Evolutionary conservation across 164 flowering plant genomes (phyloP), one percentile per base, ranked within the genome.

Genomic region (Berberis thunbergii): DNA sequence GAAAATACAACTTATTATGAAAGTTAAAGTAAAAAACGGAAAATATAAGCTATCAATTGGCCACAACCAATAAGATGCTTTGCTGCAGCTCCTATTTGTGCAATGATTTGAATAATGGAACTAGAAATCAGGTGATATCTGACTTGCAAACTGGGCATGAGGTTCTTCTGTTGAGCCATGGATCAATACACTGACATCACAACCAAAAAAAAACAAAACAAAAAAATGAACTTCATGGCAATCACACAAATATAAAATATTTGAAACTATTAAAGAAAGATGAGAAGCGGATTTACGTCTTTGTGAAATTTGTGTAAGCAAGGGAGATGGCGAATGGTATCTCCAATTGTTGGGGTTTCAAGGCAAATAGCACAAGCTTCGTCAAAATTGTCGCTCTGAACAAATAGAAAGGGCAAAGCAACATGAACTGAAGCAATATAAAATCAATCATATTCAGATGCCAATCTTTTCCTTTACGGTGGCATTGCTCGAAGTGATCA

Each of bases 231-330:
- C 39, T 2, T 2, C 46, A 45, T 54, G 2, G 10, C 39, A 62
- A 26, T 26, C 26, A 26, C 26, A 41, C 42, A 46, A 57, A 60
- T 4, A 6, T 39, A 2, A 39, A 11, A 11, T 2, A 8, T 12
- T 1, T 7, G n/a, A 12, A n/a, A n/a, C 45, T 45, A 41, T 38
- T 7, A 4, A 61, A 52, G 3, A 4, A 48, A 68, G 39, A 41
- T 55, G 7, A 60, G n/a, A 6, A 49, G 42, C 67, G 54, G 57
- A 5, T 52, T 9, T 77, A 95, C 99, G 64, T 89, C 96, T 83
- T 89, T 95, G 75, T 95, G 99, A 78, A 95, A 95, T 70, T 85
- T 95, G 81, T 94, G 99, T 11, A 94, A 73, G 77, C 99, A 94
- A 52, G 97, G 99, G 39, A 94, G 95, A 76, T 91, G 96, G 48